These are phyloP conservation scores for Elasticomyces elasticus DNA, from an alignment of 495 filamentous ascomycete genomes.

Conservation along the genomic window DNA sequence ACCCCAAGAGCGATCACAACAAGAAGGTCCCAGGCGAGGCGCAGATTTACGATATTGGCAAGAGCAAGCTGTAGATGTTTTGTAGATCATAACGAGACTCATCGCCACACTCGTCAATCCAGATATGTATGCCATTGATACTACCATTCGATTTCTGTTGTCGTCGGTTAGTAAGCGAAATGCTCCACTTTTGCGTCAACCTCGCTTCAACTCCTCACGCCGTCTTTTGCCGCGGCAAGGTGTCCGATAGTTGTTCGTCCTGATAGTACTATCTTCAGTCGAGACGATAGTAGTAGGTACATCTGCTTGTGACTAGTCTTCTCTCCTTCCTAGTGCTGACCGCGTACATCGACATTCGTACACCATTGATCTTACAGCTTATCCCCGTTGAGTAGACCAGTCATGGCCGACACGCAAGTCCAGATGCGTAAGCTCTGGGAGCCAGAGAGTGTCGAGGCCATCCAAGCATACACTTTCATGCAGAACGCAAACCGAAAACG, in stretches of 20 bases:
- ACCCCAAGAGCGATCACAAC: slow-evolving; percentile 9
- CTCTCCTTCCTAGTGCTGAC: too few relatives aligned
- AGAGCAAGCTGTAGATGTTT: slow-evolving; percentile 29
- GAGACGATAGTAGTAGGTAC: too few relatives aligned
- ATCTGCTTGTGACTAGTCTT: too few relatives aligned
- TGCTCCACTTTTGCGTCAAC: not conserved
- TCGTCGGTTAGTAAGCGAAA: too few relatives aligned
- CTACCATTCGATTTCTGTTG: not conserved
- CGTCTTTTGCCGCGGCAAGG: not conserved
- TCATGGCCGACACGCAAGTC: slow-evolving; percentile 5
- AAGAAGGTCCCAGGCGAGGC: slow-evolving; percentile 20
- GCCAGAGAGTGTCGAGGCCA: slow-evolving; percentile 28
- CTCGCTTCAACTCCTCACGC: not conserved
- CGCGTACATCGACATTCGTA: too few relatives aligned
- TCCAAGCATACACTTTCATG: slow-evolving; percentile 30
- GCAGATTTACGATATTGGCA: slow-evolving; percentile 36
- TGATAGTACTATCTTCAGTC: not conserved
- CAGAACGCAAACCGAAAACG: slow-evolving; percentile 25
- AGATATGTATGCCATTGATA: not conserved
- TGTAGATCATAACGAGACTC: not conserved
- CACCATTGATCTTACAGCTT: too few relatives aligned
- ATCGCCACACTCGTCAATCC: not conserved
- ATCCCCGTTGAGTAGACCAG: too few relatives aligned
- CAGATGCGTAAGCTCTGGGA: slow-evolving; percentile 34
- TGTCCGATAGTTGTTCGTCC: not conserved